A percentile compares a stretch with the other conserved stretches of the same genome.
Conservation (phyloP, 495 filamentous ascomycete species). For the Penicillium silybi region DNA sequence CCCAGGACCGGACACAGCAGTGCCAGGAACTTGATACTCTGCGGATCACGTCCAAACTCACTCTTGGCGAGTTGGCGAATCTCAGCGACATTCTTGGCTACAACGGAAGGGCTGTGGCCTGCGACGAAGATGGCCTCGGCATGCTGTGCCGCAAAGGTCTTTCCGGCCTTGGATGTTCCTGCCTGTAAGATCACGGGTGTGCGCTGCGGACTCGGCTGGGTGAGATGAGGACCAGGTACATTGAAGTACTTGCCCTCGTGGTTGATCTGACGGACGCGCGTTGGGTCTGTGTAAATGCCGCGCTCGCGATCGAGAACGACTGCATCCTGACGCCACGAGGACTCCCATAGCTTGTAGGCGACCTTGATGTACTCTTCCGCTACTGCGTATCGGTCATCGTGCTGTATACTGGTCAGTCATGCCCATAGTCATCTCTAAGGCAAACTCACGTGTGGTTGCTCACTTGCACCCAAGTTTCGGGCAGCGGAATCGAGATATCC, state of each 20-base stretch:
- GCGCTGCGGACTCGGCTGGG: slow-evolving; percentile 60
- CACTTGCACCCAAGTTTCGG: slow-evolving; percentile 51
- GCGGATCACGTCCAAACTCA: slow-evolving; percentile 44
- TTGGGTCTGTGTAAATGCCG: slow-evolving; percentile 58
- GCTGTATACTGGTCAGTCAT: slow-evolving; percentile 30
- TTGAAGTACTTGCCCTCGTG: slow-evolving; percentile 63
- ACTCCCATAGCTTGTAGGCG: slow-evolving; percentile 67
- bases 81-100: slow-evolving; percentile 47
- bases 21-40: slow-evolving; percentile 52
- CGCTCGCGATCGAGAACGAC: slow-evolving; percentile 52
- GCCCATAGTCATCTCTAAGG: not conserved
- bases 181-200: slow-evolving; percentile 65
- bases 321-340: slow-evolving; percentile 66
- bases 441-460: slow-evolving; percentile 44
- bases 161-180: slow-evolving; percentile 59
- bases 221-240: slow-evolving; percentile 62
- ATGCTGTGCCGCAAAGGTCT: slow-evolving; percentile 59
- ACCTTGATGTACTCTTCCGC: slow-evolving; percentile 67
- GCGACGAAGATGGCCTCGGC: slow-evolving; percentile 52
- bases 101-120: slow-evolving; percentile 44
- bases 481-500: slow-evolving; percentile 66
- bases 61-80: slow-evolving; percentile 45
- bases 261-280: slow-evolving; percentile 58
- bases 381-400: slow-evolving; percentile 64
- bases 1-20: slow-evolving; percentile 50